phyloP scores from a whole-genome alignment of 179 eudicot species.

The Dionaea muscipula region DNA sequence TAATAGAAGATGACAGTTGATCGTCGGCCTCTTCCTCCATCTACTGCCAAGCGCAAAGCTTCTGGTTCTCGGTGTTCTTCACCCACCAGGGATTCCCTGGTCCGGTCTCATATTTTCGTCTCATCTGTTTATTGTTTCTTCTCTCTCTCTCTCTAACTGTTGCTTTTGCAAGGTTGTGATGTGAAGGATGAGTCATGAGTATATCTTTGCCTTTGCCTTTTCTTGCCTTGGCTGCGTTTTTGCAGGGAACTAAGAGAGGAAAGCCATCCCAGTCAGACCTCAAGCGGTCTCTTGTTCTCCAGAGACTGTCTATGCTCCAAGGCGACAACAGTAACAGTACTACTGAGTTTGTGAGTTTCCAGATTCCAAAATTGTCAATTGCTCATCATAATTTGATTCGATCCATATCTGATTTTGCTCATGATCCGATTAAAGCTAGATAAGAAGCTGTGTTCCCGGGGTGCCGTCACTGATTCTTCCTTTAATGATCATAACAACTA shows the following conservation, averaged over 20 bases:
- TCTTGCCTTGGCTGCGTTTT: neutral
- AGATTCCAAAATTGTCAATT: neutral
- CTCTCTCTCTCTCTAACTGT: too few relatives aligned
- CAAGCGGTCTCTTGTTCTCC: constrained; percentile 5
- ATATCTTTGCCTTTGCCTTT: too few relatives aligned
- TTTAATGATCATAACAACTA: neutral
- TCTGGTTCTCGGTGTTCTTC: too few relatives aligned
- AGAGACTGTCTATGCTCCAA: constrained; percentile 10
- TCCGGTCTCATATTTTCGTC: too few relatives aligned
- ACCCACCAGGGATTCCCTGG: too few relatives aligned
- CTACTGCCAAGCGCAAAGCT: too few relatives aligned
- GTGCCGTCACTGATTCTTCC: neutral
- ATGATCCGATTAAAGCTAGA: neutral
- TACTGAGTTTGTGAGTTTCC: neutral
- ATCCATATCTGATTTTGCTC: neutral
- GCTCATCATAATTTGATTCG: too few relatives aligned
- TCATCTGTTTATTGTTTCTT: too few relatives aligned
- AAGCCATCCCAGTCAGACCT: constrained; percentile 1
- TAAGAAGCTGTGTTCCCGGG: neutral
- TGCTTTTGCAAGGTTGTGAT: too few relatives aligned
- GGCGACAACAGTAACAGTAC: neutral
- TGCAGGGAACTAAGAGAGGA: neutral
- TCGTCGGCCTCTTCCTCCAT: too few relatives aligned
- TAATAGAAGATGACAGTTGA: too few relatives aligned
- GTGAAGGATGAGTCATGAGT: too few relatives aligned